Base-by-base conservation (phyloP, 2,329 filamentous ascomycete genomes). In the Mariannaea sp. region DNA sequence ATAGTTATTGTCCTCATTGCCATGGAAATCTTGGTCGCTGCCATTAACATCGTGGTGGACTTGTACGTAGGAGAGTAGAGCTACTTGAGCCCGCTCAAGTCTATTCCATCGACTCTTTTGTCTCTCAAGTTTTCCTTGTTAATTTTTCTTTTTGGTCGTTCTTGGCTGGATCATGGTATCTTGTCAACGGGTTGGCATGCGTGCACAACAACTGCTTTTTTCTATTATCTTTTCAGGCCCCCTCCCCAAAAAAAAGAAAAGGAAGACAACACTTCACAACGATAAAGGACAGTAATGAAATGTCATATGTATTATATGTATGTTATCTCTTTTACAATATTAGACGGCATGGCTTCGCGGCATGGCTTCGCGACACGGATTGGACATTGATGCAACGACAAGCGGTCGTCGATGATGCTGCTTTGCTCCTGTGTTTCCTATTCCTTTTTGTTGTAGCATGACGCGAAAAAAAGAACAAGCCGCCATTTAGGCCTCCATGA, bases 1-100 rank as follows among this genome's bases (percentile, higher is more conserved):
- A 35, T 51, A 92, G 92, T 99, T 36, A 97, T 99, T 65, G 82
- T 97, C 17, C 84, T 99, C 43, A 97, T 99, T 67, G 93, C 92
- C 7, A 92, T 92, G 10, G 94, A 99, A 71, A 97, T 97, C 57
- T 76, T 97, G 7, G 92, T 97, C 41, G 92, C 92, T 2, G 89
- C 85, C 14, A 88, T 97, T 65, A 97, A 97, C 72, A 97, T 99
- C 59, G 82, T 97, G 24, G 94, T 97, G 27, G 94, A 97, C 72
- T 70, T 97, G 61, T 95, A 95, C 67, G 92, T 70, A 9, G 73
- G 72, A 19, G 64, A 66, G 22, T 66, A 59, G 66, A 67, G 51
- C 5, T 65, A 68, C 52, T 5, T 65, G 55, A 45, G 5, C 5
- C n/a, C n/a, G n/a, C n/a, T n/a, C n/a, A n/a, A n/a, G n/a, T n/a